Percentiles rank a stretch among this genome's conserved stretches.
These are phyloP conservation scores for Erythrobasidium hasegawianum DNA, from an alignment of 1,284 basidiomycete genomes.

Conservation along the genomic window DNA sequence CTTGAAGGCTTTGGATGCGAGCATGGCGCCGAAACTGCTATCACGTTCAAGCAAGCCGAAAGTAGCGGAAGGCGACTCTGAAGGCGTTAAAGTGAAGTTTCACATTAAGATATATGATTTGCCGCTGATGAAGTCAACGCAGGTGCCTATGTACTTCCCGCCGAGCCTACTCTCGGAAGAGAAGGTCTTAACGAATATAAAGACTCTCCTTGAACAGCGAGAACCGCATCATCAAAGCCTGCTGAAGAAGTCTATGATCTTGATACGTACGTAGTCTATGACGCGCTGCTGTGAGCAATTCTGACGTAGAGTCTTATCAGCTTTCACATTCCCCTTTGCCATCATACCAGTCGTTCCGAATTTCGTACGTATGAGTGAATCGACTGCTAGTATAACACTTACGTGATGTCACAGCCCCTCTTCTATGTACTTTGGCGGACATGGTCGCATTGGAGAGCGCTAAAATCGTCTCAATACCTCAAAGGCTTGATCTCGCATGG, in stretches of 20 bases:
- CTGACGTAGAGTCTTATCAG: slow-evolving; percentile 1
- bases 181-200: slow-evolving; percentile 32
- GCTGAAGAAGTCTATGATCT: slow-evolving; percentile 37
- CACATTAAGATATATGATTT: too few relatives aligned
- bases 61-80: slow-evolving; percentile 3
- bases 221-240: slow-evolving; percentile 41
- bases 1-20: slow-evolving; percentile 44
- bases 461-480: slow-evolving; percentile 42
- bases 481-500: slow-evolving; percentile 40
- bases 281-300: not conserved
- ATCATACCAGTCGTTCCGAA: slow-evolving; percentile 54
- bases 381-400: not conserved
- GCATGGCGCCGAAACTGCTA: slow-evolving; percentile 38
- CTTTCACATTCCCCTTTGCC: slow-evolving; percentile 50
- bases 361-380: slow-evolving; percentile 40
- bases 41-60: not conserved
- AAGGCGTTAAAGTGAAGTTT: too few relatives aligned
- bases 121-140: too few relatives aligned
- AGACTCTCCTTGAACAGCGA: slow-evolving; percentile 38
- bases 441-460: slow-evolving; percentile 52
- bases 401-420: slow-evolving; percentile 42
- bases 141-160: slow-evolving; percentile 43
- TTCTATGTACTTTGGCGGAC: slow-evolving; percentile 55
- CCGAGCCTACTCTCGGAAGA: slow-evolving; percentile 28
- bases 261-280: slow-evolving; percentile 35